Conservation (phyloP, 768 basidiomycete genomes). For the Leccinellum rugosiceps region DNA sequence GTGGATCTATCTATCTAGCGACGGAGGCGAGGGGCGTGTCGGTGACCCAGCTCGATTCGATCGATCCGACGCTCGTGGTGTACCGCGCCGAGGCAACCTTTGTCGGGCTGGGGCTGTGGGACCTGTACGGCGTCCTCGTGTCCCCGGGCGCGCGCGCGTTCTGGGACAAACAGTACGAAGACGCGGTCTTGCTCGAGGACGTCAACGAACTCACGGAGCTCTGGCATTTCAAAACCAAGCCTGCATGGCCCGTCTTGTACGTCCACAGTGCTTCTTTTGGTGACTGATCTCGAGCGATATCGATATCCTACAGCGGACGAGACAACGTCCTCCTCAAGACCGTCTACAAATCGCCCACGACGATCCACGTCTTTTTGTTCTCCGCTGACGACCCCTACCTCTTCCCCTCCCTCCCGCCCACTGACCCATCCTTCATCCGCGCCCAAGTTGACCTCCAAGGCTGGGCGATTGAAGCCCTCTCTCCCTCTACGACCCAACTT, state of each 20-base stretch:
- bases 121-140: slow-evolving; percentile 83
- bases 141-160: slow-evolving; percentile 77
- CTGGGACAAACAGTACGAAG: slow-evolving; percentile 91
- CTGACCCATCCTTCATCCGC: slow-evolving; percentile 78
- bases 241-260: slow-evolving; percentile 91
- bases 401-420: slow-evolving; percentile 68
- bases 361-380: slow-evolving; percentile 93
- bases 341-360: slow-evolving; percentile 93
- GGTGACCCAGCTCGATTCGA: slow-evolving; percentile 92
- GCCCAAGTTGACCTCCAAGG: slow-evolving; percentile 98
- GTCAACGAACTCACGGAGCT: slow-evolving; percentile 88
- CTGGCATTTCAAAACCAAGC: slow-evolving; percentile 90
- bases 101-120: slow-evolving; percentile 94
- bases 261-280: slow-evolving; percentile 28
- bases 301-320: slow-evolving; percentile 60
- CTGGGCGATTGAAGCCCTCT: slow-evolving; percentile 94
- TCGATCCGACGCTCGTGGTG: slow-evolving; percentile 94
- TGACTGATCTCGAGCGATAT: neutral
- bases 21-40: slow-evolving; percentile 89
- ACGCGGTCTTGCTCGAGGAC: slow-evolving; percentile 82
- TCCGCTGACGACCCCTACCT: slow-evolving; percentile 87
- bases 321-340: slow-evolving; percentile 91
- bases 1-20: slow-evolving; percentile 38
- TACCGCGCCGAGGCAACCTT: slow-evolving; percentile 97
- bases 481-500: slow-evolving; percentile 90